Evolutionary conservation across 805 yeast genomes (phyloP).

Genomic region (Candida pini): DNA sequence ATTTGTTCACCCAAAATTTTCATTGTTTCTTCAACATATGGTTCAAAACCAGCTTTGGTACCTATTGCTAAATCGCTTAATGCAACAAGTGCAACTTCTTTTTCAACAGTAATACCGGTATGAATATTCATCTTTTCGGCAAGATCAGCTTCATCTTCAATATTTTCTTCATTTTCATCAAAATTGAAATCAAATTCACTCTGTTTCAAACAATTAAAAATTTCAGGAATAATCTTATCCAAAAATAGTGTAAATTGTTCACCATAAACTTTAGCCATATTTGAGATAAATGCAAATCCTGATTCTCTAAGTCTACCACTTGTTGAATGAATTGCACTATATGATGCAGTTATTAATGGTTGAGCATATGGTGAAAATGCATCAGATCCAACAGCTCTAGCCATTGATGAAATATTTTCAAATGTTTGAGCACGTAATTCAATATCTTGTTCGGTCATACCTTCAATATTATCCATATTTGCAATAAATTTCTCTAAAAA

Average conservation of each 20-base stretch:
- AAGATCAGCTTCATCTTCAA: slow-evolving; percentile 51
- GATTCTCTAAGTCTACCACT: slow-evolving; percentile 88
- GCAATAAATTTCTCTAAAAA: slow-evolving; percentile 77
- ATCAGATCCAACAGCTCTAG: slow-evolving; percentile 92
- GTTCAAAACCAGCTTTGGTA: slow-evolving; percentile 73
- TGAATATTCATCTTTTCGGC: slow-evolving; percentile 77
- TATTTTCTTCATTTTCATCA: slow-evolving; percentile 49
- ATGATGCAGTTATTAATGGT: slow-evolving; percentile 85
- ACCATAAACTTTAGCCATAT: slow-evolving; percentile 93
- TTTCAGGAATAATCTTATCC: slow-evolving; percentile 75
- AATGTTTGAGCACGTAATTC: slow-evolving; percentile 89
- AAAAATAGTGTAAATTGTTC: slow-evolving; percentile 84
- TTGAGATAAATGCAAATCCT: slow-evolving; percentile 88
- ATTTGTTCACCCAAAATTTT: slow-evolving; percentile 62
- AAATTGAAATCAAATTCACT: slow-evolving; percentile 71
- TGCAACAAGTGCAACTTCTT: slow-evolving; percentile 92
- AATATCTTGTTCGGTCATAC: slow-evolving; percentile 80
- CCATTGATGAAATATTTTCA: slow-evolving; percentile 92
- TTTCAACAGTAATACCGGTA: slow-evolving; percentile 93
- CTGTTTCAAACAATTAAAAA: slow-evolving; percentile 77
- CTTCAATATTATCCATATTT: slow-evolving; percentile 59
- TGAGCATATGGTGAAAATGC: slow-evolving; percentile 80
- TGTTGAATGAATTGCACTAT: slow-evolving; percentile 67
- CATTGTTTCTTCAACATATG: slow-evolving; percentile 67
- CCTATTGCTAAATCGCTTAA: slow-evolving; percentile 84